These are phyloP conservation scores for Macadamia integrifolia DNA, from an alignment of 164 flowering plant genomes.

Conservation along the genomic window DNA sequence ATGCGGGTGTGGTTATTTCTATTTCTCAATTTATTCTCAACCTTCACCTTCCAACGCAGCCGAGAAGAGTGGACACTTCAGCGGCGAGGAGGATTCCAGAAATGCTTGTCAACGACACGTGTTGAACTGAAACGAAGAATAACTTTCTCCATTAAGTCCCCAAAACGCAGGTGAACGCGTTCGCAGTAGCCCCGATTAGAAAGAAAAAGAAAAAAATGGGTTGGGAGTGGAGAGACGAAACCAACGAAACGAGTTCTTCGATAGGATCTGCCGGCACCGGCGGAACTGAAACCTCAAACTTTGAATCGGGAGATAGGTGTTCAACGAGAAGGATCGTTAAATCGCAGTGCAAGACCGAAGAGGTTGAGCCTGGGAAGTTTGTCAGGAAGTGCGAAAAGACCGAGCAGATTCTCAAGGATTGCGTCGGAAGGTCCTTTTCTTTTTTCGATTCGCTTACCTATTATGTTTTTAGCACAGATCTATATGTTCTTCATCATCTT, in stretches of 20 bases:
- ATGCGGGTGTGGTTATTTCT: too few species aligned
- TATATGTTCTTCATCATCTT: not conserved
- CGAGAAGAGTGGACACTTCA: too few species aligned
- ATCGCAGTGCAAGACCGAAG: conserved; percentile 74
- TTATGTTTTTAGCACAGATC: not conserved
- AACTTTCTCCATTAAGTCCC: not conserved
- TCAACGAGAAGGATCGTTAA: conserved; percentile 53
- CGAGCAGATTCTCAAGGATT: conserved; percentile 60
- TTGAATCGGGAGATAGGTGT: conserved; percentile 30
- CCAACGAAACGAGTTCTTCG: conserved; percentile 11
- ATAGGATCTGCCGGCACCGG: conserved; percentile 11
- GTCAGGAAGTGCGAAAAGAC: conserved; percentile 80
- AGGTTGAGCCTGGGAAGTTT: conserved; percentile 82
- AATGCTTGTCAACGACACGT: not conserved
- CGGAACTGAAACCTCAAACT: conserved; percentile 13
- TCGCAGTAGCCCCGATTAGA: not conserved
- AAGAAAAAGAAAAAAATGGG: conserved; percentile 41
- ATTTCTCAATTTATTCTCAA: too few species aligned
- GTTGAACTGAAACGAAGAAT: not conserved
- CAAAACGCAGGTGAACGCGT: not conserved
- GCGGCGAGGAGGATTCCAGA: too few species aligned
- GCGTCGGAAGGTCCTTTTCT: conserved; percentile 53
- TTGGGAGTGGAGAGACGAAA: conserved; percentile 63
- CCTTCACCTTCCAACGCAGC: too few species aligned
- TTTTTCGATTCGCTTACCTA: not conserved